A percentile compares a stretch with the other conserved stretches of the same genome.
Evolutionary conservation across 768 basidiomycete genomes (phyloP).

Genomic region (Lactarius quietus): DNA sequence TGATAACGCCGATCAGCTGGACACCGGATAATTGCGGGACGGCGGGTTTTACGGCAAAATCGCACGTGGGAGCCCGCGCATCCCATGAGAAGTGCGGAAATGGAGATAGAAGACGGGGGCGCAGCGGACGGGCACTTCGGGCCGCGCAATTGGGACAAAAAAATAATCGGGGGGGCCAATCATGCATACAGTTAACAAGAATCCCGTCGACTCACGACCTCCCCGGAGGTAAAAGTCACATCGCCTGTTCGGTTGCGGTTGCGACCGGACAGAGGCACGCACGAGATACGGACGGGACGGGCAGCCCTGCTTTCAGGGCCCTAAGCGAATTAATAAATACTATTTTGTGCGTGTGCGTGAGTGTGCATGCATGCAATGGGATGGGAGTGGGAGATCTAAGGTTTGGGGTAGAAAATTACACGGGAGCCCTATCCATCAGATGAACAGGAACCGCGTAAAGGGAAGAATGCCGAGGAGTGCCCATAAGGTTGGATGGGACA

Average conservation of each 20-base stretch:
- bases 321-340: slow-evolving; percentile 9
- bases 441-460: slow-evolving; percentile 4
- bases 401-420: slow-evolving; percentile 21
- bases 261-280: neutral
- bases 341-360: slow-evolving; percentile 3
- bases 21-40: neutral
- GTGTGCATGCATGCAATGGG: no score
- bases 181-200: no score
- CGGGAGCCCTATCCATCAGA: slow-evolving; percentile 3
- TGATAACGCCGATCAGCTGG: slow-evolving; percentile 20
- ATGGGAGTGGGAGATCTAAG: slow-evolving; percentile 12
- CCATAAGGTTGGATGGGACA: neutral
- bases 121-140: neutral
- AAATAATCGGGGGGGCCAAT: neutral
- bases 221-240: neutral
- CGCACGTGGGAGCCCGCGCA: slow-evolving; percentile 11
- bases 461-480: slow-evolving; percentile 12
- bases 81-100: slow-evolving; percentile 6
- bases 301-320: neutral
- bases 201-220: no score
- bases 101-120: neutral
- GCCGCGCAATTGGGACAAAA: neutral
- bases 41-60: slow-evolving; percentile 8
- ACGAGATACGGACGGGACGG: neutral
- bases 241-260: neutral